Evolutionary conservation across 331 rosid species (phyloP).

Genomic region (Cucumis variabilis): DNA sequence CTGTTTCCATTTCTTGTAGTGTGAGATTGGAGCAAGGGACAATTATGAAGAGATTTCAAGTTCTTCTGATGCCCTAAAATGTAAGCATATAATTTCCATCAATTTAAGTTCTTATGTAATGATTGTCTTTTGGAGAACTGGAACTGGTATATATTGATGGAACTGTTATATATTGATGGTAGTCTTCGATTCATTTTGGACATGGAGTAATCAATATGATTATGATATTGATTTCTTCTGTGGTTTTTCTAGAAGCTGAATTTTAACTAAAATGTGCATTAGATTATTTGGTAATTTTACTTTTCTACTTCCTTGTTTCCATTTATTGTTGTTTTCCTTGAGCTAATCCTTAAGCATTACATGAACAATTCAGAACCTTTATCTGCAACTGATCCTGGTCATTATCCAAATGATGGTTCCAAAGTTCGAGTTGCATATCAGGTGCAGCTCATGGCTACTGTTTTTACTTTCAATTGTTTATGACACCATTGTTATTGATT

Average conservation of each 20-base stretch:
- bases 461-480: conserved; percentile 24
- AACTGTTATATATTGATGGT: too few relatives aligned
- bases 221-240: neutral
- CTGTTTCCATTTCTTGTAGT: conserved; percentile 42
- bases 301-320: conserved; percentile 18
- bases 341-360: too few relatives aligned
- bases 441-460: conserved; percentile 54
- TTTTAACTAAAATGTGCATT: neutral
- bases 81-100: too few relatives aligned
- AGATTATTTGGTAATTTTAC: neutral
- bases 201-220: too few relatives aligned
- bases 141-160: too few relatives aligned
- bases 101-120: too few relatives aligned
- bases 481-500: conserved; percentile 34
- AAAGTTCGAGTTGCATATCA: conserved; percentile 88
- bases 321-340: neutral
- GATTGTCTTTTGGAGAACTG: too few relatives aligned
- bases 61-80: too few relatives aligned
- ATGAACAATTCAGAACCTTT: too few relatives aligned
- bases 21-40: conserved; percentile 89
- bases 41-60: conserved; percentile 38
- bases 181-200: too few relatives aligned
- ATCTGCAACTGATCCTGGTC: too few relatives aligned
- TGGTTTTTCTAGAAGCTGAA: neutral
- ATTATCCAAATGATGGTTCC: conserved; percentile 41